Conservation (phyloP, 2,329 filamentous ascomycete genomes). For the Beauveria rudraprayagi region DNA sequence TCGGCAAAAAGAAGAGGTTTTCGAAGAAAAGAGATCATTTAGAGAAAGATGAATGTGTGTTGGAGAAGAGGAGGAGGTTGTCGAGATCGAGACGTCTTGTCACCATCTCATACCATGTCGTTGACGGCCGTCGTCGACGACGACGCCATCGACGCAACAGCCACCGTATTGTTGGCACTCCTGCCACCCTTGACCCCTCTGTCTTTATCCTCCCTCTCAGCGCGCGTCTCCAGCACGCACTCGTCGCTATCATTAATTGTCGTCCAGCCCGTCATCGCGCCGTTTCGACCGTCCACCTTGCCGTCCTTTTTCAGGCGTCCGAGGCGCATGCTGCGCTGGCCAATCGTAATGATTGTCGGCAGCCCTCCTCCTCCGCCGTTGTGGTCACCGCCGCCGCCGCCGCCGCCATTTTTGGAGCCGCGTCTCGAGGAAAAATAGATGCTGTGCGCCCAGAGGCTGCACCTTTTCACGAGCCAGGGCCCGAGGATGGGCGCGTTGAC, state of each 20-base stretch:
- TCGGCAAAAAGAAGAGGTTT: too few relatives aligned
- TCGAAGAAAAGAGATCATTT: too few relatives aligned
- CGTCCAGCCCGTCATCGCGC: constrained; percentile 16
- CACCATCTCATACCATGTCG: neutral
- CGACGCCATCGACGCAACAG: neutral
- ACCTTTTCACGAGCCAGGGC: constrained; percentile 18
- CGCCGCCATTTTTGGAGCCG: neutral
- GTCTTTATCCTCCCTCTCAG: neutral
- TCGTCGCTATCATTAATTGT: constrained; percentile 18
- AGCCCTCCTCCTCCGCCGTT: neutral
- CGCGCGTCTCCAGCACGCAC: constrained; percentile 11
- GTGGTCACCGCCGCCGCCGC: neutral
- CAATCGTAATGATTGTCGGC: constrained; percentile 17
- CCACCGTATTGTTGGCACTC: neutral
- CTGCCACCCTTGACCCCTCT: neutral
- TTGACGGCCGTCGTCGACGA: constrained; percentile 2
- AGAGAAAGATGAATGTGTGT: too few relatives aligned
- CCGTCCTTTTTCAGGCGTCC: constrained; percentile 15
- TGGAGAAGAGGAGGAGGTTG: too few relatives aligned
- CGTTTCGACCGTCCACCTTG: neutral
- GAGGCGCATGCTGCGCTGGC: constrained; percentile 14
- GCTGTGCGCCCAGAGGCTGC: constrained; percentile 11
- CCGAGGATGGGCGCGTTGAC: constrained; percentile 19
- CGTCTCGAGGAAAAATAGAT: constrained; percentile 9
- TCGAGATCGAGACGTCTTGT: neutral